Percentiles rank a stretch among this genome's conserved stretches.
phyloP scores from a whole-genome alignment of 2,329 filamentous ascomycete genomes.

The Lecanicillium sp. region DNA sequence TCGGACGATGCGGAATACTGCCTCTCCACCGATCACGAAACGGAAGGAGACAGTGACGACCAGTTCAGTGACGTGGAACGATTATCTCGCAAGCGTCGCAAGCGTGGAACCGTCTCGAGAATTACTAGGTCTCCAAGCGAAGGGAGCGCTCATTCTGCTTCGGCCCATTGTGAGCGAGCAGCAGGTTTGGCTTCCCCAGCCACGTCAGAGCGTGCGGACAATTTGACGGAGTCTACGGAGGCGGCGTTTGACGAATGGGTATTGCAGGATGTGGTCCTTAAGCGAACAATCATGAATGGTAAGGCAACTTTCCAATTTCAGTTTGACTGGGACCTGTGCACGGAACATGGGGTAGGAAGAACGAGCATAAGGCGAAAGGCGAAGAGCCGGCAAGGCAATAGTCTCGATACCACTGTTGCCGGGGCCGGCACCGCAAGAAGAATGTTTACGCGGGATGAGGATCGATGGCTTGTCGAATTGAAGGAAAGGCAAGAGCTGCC shows the following conservation, averaged over 20 bases:
- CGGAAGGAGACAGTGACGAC: not conserved
- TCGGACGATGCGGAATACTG: constrained; percentile 4
- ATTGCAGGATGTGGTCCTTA: constrained; percentile 8
- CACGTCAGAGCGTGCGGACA: not conserved
- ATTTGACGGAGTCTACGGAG: not conserved
- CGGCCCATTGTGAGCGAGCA: not conserved
- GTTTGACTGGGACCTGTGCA: constrained; percentile 7
- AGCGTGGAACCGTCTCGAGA: not conserved
- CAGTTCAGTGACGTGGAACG: not conserved
- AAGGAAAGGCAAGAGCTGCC: constrained; percentile 1
- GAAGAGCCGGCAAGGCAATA: not conserved
- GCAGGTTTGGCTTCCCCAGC: not conserved
- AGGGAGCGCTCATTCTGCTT: not conserved
- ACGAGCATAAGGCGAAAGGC: not conserved
- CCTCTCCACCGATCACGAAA: not conserved
- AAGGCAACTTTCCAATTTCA: constrained; percentile 10
- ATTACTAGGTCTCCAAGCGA: not conserved
- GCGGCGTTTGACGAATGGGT: constrained; percentile 9
- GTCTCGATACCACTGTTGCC: not conserved
- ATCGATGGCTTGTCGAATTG: constrained; percentile 1
- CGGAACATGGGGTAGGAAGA: not conserved
- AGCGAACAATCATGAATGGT: constrained; percentile 8
- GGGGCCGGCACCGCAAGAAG: not conserved
- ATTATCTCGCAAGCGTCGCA: not conserved
- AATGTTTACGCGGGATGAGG: constrained; percentile 2